phyloP scores from a whole-genome alignment of 2,329 filamentous ascomycete genomes.

The Pseudocercospora crystallina region DNA sequence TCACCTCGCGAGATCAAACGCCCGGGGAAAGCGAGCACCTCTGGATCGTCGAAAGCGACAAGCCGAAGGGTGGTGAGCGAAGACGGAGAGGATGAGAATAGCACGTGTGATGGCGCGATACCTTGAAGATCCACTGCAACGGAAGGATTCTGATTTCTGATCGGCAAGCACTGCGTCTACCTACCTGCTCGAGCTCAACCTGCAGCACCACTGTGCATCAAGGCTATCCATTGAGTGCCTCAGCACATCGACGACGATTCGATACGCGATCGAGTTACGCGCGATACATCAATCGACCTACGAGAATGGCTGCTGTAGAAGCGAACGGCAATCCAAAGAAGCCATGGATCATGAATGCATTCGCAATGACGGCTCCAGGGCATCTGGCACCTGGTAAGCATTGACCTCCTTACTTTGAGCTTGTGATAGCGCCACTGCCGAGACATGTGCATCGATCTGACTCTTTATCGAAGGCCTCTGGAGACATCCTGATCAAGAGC shows the following conservation, averaged over 20 bases:
- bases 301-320: not conserved
- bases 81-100: no score
- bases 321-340: conserved; percentile 23
- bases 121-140: no score
- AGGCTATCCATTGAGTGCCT: no score
- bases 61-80: conserved; percentile 5
- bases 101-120: no score
- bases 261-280: no score
- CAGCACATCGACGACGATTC: no score
- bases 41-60: conserved; percentile 4
- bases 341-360: conserved; percentile 49
- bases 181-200: no score
- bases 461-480: conserved; percentile 25
- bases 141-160: no score
- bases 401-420: not conserved
- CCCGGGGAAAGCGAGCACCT: not conserved
- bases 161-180: no score
- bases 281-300: no score
- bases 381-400: conserved; percentile 45
- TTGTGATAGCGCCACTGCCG: not conserved
- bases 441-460: conserved; percentile 3
- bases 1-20: not conserved
- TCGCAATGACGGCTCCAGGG: conserved; percentile 49
- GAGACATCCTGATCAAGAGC: conserved; percentile 36
- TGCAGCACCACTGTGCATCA: no score